Evolutionary conservation across 306 rosid species (phyloP).

Genomic region (Quercus alba): DNA sequence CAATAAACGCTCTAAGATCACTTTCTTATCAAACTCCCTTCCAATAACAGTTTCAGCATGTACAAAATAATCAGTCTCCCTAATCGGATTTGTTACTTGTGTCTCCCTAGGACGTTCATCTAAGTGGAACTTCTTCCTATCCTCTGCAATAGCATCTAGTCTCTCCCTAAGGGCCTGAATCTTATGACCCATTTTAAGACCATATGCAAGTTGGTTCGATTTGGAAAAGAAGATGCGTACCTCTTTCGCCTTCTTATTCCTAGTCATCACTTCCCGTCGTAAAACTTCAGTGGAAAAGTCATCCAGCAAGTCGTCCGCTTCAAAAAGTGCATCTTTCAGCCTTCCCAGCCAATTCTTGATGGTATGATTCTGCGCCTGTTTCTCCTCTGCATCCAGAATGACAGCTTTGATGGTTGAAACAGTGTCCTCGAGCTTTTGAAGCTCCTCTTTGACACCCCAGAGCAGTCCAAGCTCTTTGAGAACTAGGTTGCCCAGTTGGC

Average conservation of each 20-base stretch:
- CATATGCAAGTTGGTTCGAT: background rate
- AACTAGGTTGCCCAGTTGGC: background rate
- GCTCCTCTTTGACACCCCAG: background rate
- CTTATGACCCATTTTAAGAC: background rate
- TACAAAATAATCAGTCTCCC: no score
- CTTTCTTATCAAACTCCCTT: no score
- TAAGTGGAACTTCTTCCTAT: background rate
- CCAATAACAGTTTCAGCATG: no score
- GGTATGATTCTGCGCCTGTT: background rate
- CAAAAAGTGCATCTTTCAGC: background rate
- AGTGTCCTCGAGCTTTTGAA: accelerated
- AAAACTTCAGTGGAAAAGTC: background rate
- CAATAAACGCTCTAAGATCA: no score
- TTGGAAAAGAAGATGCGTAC: background rate
- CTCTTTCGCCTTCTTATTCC: background rate
- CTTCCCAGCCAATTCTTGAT: background rate
- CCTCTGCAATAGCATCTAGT: background rate
- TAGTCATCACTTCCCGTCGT: background rate
- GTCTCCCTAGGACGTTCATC: no score
- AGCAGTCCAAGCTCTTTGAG: background rate
- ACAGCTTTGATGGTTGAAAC: background rate
- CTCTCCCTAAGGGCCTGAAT: background rate
- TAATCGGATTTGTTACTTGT: accelerated
- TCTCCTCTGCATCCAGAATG: background rate
- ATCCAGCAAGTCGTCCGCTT: background rate